Evolutionary conservation across 2,329 filamentous ascomycete species (phyloP), one percentile per base, ranked within the genome.

Genomic region (Beauveria sp.): DNA sequence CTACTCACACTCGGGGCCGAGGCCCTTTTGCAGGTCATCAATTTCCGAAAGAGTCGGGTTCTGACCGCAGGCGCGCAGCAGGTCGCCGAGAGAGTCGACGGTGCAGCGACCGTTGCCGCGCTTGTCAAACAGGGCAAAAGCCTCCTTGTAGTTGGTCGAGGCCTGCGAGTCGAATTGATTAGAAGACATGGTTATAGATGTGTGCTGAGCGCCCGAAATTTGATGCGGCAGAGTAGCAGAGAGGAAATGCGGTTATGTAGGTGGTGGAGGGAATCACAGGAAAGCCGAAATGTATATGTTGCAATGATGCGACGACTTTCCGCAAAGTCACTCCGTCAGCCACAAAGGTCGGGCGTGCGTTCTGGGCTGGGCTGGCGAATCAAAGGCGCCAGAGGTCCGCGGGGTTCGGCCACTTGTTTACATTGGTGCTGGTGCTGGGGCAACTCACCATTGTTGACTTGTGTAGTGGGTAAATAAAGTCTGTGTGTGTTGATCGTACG

Each of bases 111-210:
- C 93, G 74, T 91, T 96, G 74, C 95, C 95, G 77, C 95, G 93
- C 87, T 97, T 98, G 84, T 99, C 95, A 83, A 98, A 99, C 75
- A 99, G 90, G 71, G 93, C 93, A 79, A 99, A 99, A 69, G 95
- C 95, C 88, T 99, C 95, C 84, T 98, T 98, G 91, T 98, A 99
- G 88, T 99, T 98, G 81, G 93, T 98, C 65, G 84, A 87, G 75
- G 85, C 85, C 85, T 88, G 84, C 52, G 76, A 71, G 65, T 82
- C 80, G 69, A 73, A 79, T 64, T 78, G 72, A 72, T 82, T 82
- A 82, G 81, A 78, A 70, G 77, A 68, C 79, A 81, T 82, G 65
- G 58, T 66, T 12, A 34, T 52, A 7, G 38, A n/a, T 62, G n/a
- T 18, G 10, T 58, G 5, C 18, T 30, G 46, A 51, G 52, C 9